phyloP scores from a whole-genome alignment of 768 basidiomycete genomes.

The Lentinula sp. region DNA sequence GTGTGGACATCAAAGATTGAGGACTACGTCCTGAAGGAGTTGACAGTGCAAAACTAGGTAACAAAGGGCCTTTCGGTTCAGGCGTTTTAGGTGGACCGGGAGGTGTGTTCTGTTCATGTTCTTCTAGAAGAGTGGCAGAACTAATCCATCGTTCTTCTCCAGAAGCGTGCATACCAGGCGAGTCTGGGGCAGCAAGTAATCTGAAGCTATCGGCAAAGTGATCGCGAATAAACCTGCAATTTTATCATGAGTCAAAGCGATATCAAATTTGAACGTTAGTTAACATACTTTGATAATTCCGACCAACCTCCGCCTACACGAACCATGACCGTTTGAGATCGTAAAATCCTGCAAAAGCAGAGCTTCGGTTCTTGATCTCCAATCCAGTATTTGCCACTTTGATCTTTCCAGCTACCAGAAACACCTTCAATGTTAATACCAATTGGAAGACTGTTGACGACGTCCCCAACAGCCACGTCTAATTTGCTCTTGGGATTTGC shows the following conservation, averaged over 20 bases:
- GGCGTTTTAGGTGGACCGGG: slow-evolving; percentile 54
- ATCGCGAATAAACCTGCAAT: slow-evolving; percentile 70
- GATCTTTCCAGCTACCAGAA: slow-evolving; percentile 83
- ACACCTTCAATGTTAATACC: slow-evolving; percentile 80
- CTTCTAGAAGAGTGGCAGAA: slow-evolving; percentile 63
- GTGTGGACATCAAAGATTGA: slow-evolving; percentile 41
- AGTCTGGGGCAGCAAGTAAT: slow-evolving; percentile 47
- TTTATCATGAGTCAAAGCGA: background rate
- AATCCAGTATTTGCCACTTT: slow-evolving; percentile 95
- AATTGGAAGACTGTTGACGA: slow-evolving; percentile 84
- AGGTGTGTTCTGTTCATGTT: slow-evolving; percentile 30
- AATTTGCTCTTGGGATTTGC: slow-evolving; percentile 88
- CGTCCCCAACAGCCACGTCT: slow-evolving; percentile 88
- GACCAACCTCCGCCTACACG: slow-evolving; percentile 94
- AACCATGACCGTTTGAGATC: slow-evolving; percentile 94
- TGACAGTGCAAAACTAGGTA: slow-evolving; percentile 66
- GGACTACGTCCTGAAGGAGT: slow-evolving; percentile 50
- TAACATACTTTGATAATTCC: slow-evolving; percentile 78
- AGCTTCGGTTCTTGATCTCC: slow-evolving; percentile 86
- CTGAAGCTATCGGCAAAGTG: slow-evolving; percentile 84
- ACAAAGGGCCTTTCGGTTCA: slow-evolving; percentile 48
- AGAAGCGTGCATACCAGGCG: slow-evolving; percentile 35
- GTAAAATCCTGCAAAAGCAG: slow-evolving; percentile 87
- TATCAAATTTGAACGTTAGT: background rate
- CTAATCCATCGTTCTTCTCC: slow-evolving; percentile 83